Evolutionary conservation across 2,329 filamentous ascomycete species (phyloP), one percentile per base, ranked within the genome.

Genomic region (Talaromyces albobiverticillius): DNA sequence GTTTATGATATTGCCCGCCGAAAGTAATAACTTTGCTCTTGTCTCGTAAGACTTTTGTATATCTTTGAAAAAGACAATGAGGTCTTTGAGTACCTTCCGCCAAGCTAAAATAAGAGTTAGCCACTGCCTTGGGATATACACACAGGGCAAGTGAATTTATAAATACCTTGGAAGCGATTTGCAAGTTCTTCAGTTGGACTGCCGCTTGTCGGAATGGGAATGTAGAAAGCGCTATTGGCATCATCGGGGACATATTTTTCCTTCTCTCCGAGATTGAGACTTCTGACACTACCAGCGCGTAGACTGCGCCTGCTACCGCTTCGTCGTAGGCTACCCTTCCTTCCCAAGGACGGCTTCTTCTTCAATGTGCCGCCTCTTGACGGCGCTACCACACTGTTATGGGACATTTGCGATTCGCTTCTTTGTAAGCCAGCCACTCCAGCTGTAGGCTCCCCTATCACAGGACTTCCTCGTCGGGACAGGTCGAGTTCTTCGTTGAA

Each of bases 51-150:
- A 89, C 48, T 82, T 82, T 67, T 96, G 90, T 45, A 97, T 85
- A 70, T 97, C 94, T 63, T 90, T 86, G 70, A 96, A 97, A 71
- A 96, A 97, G 54, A 88, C 78, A 61, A 97, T 96, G 42, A 97
- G 80, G 61, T 96, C 92, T 70, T 97, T 97, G 51, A 99, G 82
- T 13, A 96, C 82, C 76, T 95, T 96, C 64, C 94, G 85, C 94
- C 94, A 99, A 49, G 89, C 91, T 95, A 59, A 31, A 10, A 14
- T 34, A 26, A 11, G 11, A n/a, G 43, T 56, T 34, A 56, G 43
- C 26, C n/a, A 14, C 14, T 16, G 6, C 29, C 16, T 16, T 5
- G 14, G n/a, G 8, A 23, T 18, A n/a, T 53, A 49, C 31, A 52
- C 31, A n/a, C 13, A 16, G 25, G 31, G 36, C 3, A 34, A 16